A percentile compares a stretch with the other conserved stretches of the same genome.
phyloP scores from a whole-genome alignment of 1,284 basidiomycete genomes.

The Termitomyces sp. region DNA sequence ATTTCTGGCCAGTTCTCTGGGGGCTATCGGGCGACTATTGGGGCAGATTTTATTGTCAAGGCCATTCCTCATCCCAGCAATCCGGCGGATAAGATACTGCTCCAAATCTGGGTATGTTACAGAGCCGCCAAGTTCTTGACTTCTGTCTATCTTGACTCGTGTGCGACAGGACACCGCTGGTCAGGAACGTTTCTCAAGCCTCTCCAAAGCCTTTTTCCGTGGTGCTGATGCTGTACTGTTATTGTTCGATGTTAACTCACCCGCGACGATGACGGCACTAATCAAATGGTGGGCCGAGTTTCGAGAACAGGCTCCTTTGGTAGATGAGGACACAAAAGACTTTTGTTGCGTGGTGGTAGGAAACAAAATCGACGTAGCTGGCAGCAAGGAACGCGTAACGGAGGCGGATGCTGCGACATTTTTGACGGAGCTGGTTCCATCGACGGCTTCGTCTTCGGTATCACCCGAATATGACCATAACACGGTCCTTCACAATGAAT shows the following conservation, averaged over 20 bases:
- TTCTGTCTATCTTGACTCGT: conserved; percentile 9
- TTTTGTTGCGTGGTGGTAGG: conserved; percentile 76
- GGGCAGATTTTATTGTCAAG: conserved; percentile 78
- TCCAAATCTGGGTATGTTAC: conserved; percentile 74
- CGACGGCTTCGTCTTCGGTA: conserved; percentile 16
- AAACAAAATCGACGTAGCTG: conserved; percentile 66
- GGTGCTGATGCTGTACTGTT: conserved; percentile 79
- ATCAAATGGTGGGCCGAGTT: conserved; percentile 78
- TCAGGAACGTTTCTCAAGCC: conserved; percentile 77
- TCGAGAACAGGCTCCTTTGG: conserved; percentile 55
- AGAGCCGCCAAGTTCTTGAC: conserved; percentile 2
- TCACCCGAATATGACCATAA: background rate
- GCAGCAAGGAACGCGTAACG: conserved; percentile 30
- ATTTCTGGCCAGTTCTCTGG: conserved; percentile 70
- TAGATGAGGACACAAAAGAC: conserved; percentile 54
- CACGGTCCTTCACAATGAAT: background rate
- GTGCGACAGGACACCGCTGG: conserved; percentile 64
- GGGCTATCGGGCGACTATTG: conserved; percentile 77
- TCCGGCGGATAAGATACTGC: conserved; percentile 47
- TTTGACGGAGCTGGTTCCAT: conserved; percentile 54
- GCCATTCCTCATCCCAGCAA: conserved; percentile 54
- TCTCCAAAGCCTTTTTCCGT: conserved; percentile 77
- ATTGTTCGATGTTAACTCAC: conserved; percentile 71
- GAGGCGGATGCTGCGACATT: conserved; percentile 35
- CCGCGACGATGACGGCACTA: conserved; percentile 52